Evolutionary conservation across 2,329 filamentous ascomycete genomes (phyloP), one percentile per base, ranked within the genome.

Genomic region (Sporothrix brunneoviolacea): DNA sequence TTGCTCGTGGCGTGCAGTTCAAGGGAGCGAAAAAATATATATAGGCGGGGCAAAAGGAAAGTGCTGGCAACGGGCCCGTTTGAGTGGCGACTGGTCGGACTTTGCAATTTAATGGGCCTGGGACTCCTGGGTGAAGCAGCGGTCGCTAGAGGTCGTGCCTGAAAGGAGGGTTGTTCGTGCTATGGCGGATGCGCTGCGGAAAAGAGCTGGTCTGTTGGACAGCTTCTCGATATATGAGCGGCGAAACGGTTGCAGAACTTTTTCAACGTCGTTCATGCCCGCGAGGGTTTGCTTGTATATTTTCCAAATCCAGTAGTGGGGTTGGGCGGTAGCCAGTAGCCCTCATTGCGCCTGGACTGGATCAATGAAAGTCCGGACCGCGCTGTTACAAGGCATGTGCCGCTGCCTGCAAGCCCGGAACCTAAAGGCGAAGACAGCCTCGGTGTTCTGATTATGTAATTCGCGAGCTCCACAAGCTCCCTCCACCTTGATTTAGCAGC

Each of bases 11-110:
- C 37, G 37, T 48, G 45, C 45, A 47, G 45, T 15, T 36, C 45
- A 35, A 48, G 37, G 37, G 44, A 48, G 39, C 44, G 47, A 49
- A 40, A 44, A 51, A 51, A 54, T 52, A 54, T 49, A 49, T 49
- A 47, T 41, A 47, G 51, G 51, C 51, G 51, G 51, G 51, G 51
- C 51, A 50, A 50, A 50, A 45, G 36, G 35, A 49, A 48, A 40
- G 50, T 51, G 50, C 44, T 22, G 40, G 40, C 51, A 46, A 41
- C 45, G 22, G 41, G 42, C 30, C 46, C 41, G 51, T 40, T 50
- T 53, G 47, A 42, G 47, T 53, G 48, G 39, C 39, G 39, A 27
- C 9, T 33, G 30, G 35, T 49, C 40, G 46, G 45, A 15, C 28
- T 50, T 36, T 49, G 30, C 27, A 37, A 16, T 50, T 43, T 38